Evolutionary conservation across 768 basidiomycete species (phyloP), one percentile per base, ranked within the genome.

Genomic region (Rossbeevera mucosa): DNA sequence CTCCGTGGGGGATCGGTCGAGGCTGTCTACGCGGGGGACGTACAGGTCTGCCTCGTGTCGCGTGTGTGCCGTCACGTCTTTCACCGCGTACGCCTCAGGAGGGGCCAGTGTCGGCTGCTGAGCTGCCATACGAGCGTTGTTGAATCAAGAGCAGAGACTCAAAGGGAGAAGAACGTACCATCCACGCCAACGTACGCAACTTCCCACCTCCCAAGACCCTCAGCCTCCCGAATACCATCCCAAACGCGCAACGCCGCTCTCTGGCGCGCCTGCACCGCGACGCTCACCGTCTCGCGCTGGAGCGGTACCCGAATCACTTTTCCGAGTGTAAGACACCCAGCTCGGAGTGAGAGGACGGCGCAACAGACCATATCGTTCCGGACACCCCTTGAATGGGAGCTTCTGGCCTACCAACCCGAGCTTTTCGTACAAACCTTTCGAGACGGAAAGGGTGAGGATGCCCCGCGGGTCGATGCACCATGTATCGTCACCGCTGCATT

Each of bases 391-490:
- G 66, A 81, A 84, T 0, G 81, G 77, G 41, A 85, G 52, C 24
- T 71, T 74, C 52, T 69, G 67, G 5, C 88, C 87, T 0, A 80
- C 72, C 14, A 88, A 59, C 1, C 87, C 85, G 7, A 88, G 73
- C 7, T 67, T 66, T 57, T 86, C 77, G 62, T 88, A 88, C 0
- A 80, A 79, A 16, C 71, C 70, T 63, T 81, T 82, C 40, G 73
- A 72, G 5, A 83, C 72, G 22, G 72, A 79, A 18, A 88, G 63
- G 0, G 82, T 82, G 53, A 89, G 65, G 41, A 81, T 57, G 4
- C 83, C 82, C 16, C 83, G 77, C 2, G 76, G 72, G 59, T 88
- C 86, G 50, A 88, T 72, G 59, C 83, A 86, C 88, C 88, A 90
- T 2, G 74, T 75, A 54, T 87, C 85, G 26, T 82, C 78, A 5